Conservation (phyloP, 352 stramenopile species). For the Pythium sukuiense region DNA sequence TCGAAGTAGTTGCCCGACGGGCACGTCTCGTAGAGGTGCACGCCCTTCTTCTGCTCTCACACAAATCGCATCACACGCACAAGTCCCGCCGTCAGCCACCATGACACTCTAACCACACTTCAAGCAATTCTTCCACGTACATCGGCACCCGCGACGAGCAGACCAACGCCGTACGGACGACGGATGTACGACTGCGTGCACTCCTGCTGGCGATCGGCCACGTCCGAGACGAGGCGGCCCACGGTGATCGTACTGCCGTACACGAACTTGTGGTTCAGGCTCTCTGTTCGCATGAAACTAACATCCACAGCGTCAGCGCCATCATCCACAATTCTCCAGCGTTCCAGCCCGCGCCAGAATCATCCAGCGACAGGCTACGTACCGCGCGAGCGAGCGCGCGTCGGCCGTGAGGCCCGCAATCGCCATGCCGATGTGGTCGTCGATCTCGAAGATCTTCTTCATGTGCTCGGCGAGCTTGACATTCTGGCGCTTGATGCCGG, state of each 20-base stretch:
- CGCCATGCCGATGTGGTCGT: slow-evolving; percentile 97
- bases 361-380: slow-evolving; percentile 1
- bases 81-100: not conserved
- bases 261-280: slow-evolving; percentile 99
- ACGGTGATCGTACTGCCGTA: slow-evolving; percentile 96
- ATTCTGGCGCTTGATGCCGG: slow-evolving; percentile 83
- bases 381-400: slow-evolving; percentile 91
- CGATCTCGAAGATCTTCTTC: slow-evolving; percentile 99
- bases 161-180: slow-evolving; percentile 97
- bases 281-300: slow-evolving; percentile 97
- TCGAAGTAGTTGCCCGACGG: slow-evolving; percentile 99
- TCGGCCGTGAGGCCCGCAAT: slow-evolving; percentile 98
- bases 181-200: slow-evolving; percentile 99
- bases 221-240: slow-evolving; percentile 93
- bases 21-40: slow-evolving; percentile 98
- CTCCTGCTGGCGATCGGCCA: slow-evolving; percentile 98
- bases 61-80: not conserved
- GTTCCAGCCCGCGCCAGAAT: not conserved
- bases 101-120: not conserved
- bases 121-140: slow-evolving; percentile 36
- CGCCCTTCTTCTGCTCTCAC: slow-evolving; percentile 90
- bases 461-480: slow-evolving; percentile 94
- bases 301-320: not conserved
- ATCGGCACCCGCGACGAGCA: slow-evolving; percentile 93
- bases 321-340: not conserved